phyloP scores from a whole-genome alignment of 2,329 filamentous ascomycete genomes.

The Ascochyta rabiei region DNA sequence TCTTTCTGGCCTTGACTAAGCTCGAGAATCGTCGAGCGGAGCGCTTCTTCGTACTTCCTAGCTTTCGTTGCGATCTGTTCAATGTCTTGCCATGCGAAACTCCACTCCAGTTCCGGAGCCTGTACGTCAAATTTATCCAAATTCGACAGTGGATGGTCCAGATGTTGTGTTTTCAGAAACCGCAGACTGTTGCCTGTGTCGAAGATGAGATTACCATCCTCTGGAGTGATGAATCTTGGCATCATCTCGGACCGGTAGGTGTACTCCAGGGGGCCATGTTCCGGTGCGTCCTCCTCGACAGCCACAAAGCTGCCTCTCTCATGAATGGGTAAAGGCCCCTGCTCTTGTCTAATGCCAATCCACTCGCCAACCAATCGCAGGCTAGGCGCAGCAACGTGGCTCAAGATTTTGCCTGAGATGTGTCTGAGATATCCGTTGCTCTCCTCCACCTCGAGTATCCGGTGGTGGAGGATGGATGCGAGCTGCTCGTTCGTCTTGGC shows the following conservation, averaged over 20 bases:
- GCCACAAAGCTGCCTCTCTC: constrained; percentile 40
- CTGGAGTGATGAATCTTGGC: constrained; percentile 72
- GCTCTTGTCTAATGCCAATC: constrained; percentile 67
- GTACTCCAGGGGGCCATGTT: constrained; percentile 57
- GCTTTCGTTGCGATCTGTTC: constrained; percentile 67
- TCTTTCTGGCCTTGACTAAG: constrained; percentile 23
- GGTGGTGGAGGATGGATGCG: constrained; percentile 46
- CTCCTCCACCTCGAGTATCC: constrained; percentile 62
- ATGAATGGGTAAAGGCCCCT: constrained; percentile 31
- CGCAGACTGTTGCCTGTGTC: constrained; percentile 79
- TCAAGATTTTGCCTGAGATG: constrained; percentile 71
- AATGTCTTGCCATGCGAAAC: constrained; percentile 74
- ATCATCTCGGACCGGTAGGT: constrained; percentile 68
- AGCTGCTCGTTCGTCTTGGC: constrained; percentile 49
- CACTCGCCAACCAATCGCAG: constrained; percentile 72
- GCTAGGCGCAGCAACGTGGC: constrained; percentile 69
- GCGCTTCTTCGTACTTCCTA: constrained; percentile 55
- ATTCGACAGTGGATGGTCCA: constrained; percentile 70
- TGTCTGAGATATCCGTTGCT: constrained; percentile 65
- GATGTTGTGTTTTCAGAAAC: constrained; percentile 72
- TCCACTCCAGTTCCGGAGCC: constrained; percentile 69
- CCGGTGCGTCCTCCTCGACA: constrained; percentile 32
- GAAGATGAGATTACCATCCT: constrained; percentile 75
- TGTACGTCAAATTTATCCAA: constrained; percentile 55
- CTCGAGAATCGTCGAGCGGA: constrained; percentile 39